Evolutionary conservation across 148 eudicot genomes (phyloP), one percentile per base, ranked within the genome.

Genomic region (Cornus controversa): DNA sequence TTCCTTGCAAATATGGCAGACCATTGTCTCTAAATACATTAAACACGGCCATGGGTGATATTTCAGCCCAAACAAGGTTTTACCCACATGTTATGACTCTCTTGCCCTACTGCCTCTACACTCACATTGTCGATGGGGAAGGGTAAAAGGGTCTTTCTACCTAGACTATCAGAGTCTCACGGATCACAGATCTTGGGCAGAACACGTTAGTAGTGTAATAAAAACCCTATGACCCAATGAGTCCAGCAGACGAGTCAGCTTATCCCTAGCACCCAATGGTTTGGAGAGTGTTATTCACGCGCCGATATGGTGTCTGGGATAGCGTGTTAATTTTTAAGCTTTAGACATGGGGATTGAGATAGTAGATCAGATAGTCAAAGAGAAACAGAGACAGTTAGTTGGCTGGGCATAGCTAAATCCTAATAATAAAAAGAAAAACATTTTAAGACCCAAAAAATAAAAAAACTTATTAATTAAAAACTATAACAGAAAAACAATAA

Each of bases 351-450:
- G 64, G 64, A 13, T 50, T 16, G 57, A 50, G 57, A 13, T 50
- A 8, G 57, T 2, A 50, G 13, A 50, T 15, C 57, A 50, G 60
- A 25, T 28, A 9, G 63, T 45, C 62, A 71, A 71, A 27, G 63
- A 16, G 23, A n/a, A 27, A 15, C 28, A 57, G 26, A 57, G 75
- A 57, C 65, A 29, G 75, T 57, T 57, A 28, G 75, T 72, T 72
- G 66, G 66, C 75, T 7, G 66, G 10, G 57, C 24, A 60, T 60
- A 6, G 24, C 64, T 60, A 50, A 4, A 50, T 60, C 64, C 64
- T 25, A 60, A 18, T 25, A 60, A 18, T 20, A 54, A 14, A 54
- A 14, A 54, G 5, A 60, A 18, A 20, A 18, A 22, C 4, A 54
- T 54, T 16, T 18, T 4, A 54, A 54, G 5, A 54, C 18, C 22